Percentiles rank a stretch among this genome's conserved stretches.
These are phyloP conservation scores for Psilocybe sp. DNA, from an alignment of 768 basidiomycete species.

Conservation along the genomic window DNA sequence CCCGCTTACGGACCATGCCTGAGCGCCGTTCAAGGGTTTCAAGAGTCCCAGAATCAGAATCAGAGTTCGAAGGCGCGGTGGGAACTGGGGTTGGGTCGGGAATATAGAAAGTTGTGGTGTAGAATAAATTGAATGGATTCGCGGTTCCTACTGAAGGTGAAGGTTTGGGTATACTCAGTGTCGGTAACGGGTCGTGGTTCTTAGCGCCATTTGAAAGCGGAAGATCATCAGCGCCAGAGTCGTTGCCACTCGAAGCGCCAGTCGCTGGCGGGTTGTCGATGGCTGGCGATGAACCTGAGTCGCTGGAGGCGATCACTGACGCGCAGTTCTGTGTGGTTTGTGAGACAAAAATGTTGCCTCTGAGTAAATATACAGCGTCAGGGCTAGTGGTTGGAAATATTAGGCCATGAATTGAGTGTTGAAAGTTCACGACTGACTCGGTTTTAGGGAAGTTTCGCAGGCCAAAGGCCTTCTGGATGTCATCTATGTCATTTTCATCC, in stretches of 20 bases:
- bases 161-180: neutral
- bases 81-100: constrained; percentile 6
- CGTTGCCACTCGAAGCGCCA: no score
- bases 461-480: constrained; percentile 5
- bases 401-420: neutral
- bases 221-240: no score
- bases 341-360: no score
- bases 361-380: no score
- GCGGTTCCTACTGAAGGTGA: neutral
- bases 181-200: neutral
- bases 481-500: constrained; percentile 7
- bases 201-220: neutral
- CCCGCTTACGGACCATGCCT: neutral
- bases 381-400: neutral
- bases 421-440: neutral
- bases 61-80: neutral
- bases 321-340: no score
- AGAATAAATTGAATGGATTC: constrained; percentile 6
- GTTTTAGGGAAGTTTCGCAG: constrained; percentile 7
- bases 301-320: no score
- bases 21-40: neutral
- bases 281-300: no score
- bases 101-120: constrained; percentile 9
- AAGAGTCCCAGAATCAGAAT: neutral
- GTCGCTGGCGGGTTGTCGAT: no score